A percentile compares a stretch with the other conserved stretches of the same genome.
These are phyloP conservation scores for Trifolium subterraneum DNA, from an alignment of 306 rosid species.

Conservation along the genomic window DNA sequence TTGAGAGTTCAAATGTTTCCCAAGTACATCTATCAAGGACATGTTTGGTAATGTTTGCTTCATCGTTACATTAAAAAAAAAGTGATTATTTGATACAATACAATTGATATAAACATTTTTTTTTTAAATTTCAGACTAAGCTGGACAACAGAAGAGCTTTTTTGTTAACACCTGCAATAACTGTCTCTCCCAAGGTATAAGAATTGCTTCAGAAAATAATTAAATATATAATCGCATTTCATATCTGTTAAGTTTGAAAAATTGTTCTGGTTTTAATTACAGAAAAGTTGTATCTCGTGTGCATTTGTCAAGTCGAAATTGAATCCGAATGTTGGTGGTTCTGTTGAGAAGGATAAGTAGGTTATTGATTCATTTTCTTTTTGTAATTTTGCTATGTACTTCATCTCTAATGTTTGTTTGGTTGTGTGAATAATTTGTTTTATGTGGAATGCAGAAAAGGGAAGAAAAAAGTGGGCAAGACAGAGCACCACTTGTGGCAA, in stretches of 20 bases:
- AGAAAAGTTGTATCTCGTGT: slow-evolving; percentile 35
- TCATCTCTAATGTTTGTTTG: slow-evolving; percentile 21
- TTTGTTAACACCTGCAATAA: slow-evolving; percentile 7
- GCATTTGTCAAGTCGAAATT: slow-evolving; percentile 40
- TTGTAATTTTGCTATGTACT: background rate
- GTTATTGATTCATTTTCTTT: slow-evolving; percentile 21
- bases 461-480: slow-evolving; percentile 55
- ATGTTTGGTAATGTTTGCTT: slow-evolving; percentile 31
- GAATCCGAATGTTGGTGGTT: slow-evolving; percentile 41
- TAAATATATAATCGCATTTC: slow-evolving; percentile 5
- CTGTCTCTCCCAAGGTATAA: slow-evolving; percentile 43
- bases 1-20: slow-evolving; percentile 3
- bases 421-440: slow-evolving; percentile 1
- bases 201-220: slow-evolving; percentile 25
- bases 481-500: slow-evolving; percentile 82
- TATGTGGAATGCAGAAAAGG: slow-evolving; percentile 58
- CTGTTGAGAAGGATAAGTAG: slow-evolving; percentile 59
- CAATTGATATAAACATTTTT: background rate
- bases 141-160: slow-evolving; percentile 29
- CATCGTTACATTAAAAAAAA: background rate
- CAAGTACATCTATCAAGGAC: background rate
- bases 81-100: background rate
- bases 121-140: slow-evolving; percentile 34
- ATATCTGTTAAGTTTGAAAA: background rate
- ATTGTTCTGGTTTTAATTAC: slow-evolving; percentile 20